A percentile compares a stretch with the other conserved stretches of the same genome.
phyloP scores from a whole-genome alignment of 768 basidiomycete genomes.

The Dioszegia aurantiaca region DNA sequence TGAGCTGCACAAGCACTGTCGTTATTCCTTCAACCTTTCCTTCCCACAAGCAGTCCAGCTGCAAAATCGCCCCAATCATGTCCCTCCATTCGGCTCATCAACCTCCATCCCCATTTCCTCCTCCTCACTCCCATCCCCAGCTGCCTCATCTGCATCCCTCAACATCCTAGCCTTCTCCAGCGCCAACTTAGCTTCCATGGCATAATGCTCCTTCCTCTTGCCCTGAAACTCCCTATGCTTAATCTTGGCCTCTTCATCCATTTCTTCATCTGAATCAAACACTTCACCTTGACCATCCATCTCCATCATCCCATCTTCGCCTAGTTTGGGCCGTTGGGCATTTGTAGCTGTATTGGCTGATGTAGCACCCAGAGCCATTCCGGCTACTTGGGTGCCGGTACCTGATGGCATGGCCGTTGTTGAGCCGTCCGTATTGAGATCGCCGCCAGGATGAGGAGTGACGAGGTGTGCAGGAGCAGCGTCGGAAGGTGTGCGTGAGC shows the following conservation, averaged over 20 bases:
- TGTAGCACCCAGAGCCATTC: slow-evolving; percentile 29
- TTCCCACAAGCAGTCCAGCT: too few species aligned
- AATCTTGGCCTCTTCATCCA: slow-evolving; percentile 63
- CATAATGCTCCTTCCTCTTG: slow-evolving; percentile 49
- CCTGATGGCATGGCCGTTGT: slow-evolving; percentile 48
- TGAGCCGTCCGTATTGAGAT: slow-evolving; percentile 59
- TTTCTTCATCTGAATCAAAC: slow-evolving; percentile 65
- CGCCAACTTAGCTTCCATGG: slow-evolving; percentile 49
- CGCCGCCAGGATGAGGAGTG: slow-evolving; percentile 35
- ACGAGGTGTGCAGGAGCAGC: background rate
- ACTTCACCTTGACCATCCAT: slow-evolving; percentile 53
- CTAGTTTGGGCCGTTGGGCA: slow-evolving; percentile 24
- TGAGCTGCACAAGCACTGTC: too few species aligned
- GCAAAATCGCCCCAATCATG: background rate
- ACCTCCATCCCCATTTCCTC: slow-evolving; percentile 5
- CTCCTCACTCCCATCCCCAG: slow-evolving; percentile 25
- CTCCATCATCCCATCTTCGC: slow-evolving; percentile 59
- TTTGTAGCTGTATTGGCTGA: slow-evolving; percentile 43
- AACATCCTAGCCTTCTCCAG: slow-evolving; percentile 44
- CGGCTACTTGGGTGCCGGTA: slow-evolving; percentile 49
- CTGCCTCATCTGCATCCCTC: slow-evolving; percentile 31
- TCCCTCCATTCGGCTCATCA: background rate
- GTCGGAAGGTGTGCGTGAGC: background rate
- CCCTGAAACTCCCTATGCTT: slow-evolving; percentile 45
- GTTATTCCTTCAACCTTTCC: too few species aligned